Percentiles rank a stretch among this genome's conserved stretches.
Evolutionary conservation across 1,139 yeast species (phyloP).

Genomic region (Diutina ranongensis): DNA sequence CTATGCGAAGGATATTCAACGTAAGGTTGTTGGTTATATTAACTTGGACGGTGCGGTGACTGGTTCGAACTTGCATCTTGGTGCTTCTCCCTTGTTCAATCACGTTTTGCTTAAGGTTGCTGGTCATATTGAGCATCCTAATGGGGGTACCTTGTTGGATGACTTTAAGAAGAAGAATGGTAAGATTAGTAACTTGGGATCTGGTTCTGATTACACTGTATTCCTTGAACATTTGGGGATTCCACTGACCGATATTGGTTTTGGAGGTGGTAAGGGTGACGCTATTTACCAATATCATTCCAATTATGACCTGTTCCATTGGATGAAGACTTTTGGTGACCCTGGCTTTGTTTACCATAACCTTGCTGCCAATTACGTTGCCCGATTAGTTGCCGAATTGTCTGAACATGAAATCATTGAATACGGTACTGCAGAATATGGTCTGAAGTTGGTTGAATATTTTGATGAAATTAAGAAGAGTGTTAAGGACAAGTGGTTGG

Average conservation of each 20-base stretch:
- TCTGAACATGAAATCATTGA: conserved; percentile 43
- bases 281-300: conserved; percentile 61
- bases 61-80: conserved; percentile 22
- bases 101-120: conserved; percentile 27
- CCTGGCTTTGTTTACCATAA: conserved; percentile 47
- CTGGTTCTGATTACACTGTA: conserved; percentile 54
- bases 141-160: conserved; percentile 38
- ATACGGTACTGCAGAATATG: conserved; percentile 26
- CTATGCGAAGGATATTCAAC: conserved; percentile 25
- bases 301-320: conserved; percentile 53
- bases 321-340: conserved; percentile 54
- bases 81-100: conserved; percentile 41
- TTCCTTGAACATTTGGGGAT: conserved; percentile 58
- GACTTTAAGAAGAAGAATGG: conserved; percentile 37
- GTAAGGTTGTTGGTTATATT: conserved; percentile 32
- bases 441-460: conserved; percentile 21
- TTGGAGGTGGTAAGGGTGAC: conserved; percentile 21
- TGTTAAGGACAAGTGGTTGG: conserved; percentile 1
- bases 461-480: conserved; percentile 15
- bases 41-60: conserved; percentile 31
- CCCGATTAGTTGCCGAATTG: conserved; percentile 21
- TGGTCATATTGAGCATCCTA: conserved; percentile 37
- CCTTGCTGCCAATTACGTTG: conserved; percentile 39
- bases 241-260: conserved; percentile 51
- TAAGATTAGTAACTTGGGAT: conserved; percentile 25